Percentiles rank a stretch among this genome's conserved stretches.
phyloP scores from a whole-genome alignment of 2,329 filamentous ascomycete genomes.

The Venturia nashicola region DNA sequence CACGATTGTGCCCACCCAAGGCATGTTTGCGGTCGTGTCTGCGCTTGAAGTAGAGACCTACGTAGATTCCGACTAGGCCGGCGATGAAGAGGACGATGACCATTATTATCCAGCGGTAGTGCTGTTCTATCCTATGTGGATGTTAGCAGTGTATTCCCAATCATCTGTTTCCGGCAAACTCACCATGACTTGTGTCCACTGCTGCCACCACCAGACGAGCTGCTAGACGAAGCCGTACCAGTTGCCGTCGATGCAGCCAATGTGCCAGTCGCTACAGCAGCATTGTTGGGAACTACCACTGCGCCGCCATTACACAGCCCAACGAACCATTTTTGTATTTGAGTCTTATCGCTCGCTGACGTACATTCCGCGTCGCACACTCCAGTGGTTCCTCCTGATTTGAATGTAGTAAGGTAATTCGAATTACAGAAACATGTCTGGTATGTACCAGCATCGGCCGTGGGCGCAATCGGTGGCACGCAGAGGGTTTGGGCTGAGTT shows the following conservation, averaged over 20 bases:
- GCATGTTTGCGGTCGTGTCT: slow-evolving; percentile 2
- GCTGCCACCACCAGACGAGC: neutral
- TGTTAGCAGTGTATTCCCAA: neutral
- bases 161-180: neutral
- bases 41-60: slow-evolving; percentile 9
- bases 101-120: slow-evolving; percentile 10
- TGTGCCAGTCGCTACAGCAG: neutral
- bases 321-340: slow-evolving; percentile 7
- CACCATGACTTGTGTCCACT: slow-evolving; percentile 8
- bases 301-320: slow-evolving; percentile 1
- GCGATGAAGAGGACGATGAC: slow-evolving; percentile 9
- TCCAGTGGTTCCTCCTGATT: neutral
- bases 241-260: neutral
- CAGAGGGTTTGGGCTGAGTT: neutral
- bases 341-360: neutral
- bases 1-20: neutral
- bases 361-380: slow-evolving; percentile 6
- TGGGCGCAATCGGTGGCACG: slow-evolving; percentile 1
- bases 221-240: neutral
- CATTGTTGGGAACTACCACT: slow-evolving; percentile 4
- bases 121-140: slow-evolving; percentile 4
- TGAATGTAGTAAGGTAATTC: slow-evolving; percentile 6
- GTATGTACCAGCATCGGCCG: neutral
- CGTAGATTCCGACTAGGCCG: slow-evolving; percentile 5
- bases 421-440: slow-evolving; percentile 10